Evolutionary conservation across 192 early-diverging fungal genomes (phyloP).

Genomic region (Backusella mclennaniae): DNA sequence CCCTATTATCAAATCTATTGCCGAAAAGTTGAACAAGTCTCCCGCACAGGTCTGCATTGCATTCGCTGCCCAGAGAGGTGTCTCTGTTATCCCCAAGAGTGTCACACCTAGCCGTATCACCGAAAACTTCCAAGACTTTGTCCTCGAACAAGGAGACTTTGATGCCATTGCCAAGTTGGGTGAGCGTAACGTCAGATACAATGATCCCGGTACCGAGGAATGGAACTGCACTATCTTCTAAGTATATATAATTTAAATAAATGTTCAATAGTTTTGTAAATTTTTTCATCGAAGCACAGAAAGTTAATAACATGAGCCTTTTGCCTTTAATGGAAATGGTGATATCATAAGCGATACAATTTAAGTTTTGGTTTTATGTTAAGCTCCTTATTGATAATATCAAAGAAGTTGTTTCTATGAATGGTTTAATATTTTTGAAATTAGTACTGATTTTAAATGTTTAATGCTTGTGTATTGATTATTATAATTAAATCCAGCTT

Average conservation of each 20-base stretch:
- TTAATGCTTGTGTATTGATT: neutral
- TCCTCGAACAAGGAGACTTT: slow-evolving; percentile 43
- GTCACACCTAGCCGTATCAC: slow-evolving; percentile 60
- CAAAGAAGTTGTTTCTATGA: neutral
- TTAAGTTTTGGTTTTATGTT: neutral
- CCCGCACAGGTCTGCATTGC: slow-evolving; percentile 76
- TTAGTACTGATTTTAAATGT: neutral
- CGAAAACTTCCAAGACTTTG: slow-evolving; percentile 58
- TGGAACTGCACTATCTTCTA: slow-evolving; percentile 32
- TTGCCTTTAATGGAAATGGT: neutral
- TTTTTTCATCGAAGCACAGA: neutral
- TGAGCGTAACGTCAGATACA: slow-evolving; percentile 41
- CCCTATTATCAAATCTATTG: slow-evolving; percentile 39
- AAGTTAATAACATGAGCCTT: neutral
- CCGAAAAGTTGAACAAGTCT: slow-evolving; percentile 61
- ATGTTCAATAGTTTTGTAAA: slow-evolving; percentile 3
- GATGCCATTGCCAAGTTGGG: slow-evolving; percentile 36
- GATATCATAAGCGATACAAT: neutral
- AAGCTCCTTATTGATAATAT: neutral
- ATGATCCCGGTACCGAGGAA: slow-evolving; percentile 38
- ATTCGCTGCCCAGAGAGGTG: slow-evolving; percentile 74
- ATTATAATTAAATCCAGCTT: neutral
- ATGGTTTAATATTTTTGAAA: neutral
- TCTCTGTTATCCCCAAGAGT: slow-evolving; percentile 80
- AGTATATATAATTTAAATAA: slow-evolving; percentile 1